Conservation (phyloP, 2,329 filamentous ascomycete genomes). For the Clarireedia monteithiana region DNA sequence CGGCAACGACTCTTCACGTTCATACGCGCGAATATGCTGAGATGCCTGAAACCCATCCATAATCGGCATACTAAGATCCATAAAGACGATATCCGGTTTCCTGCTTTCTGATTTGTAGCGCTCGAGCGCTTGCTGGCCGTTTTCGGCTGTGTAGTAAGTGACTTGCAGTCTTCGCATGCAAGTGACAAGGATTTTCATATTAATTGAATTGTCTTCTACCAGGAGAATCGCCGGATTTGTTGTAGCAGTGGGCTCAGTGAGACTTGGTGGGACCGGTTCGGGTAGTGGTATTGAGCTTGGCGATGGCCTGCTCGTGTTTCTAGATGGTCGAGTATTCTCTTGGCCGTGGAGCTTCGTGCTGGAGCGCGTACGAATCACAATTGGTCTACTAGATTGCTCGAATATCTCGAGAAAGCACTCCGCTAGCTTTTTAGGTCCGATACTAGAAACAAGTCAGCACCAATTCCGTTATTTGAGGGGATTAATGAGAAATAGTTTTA, state of each 20-base stretch:
- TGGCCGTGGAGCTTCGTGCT: no score
- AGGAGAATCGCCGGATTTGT: slow-evolving; percentile 6
- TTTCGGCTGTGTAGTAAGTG: slow-evolving; percentile 24
- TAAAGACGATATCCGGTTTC: slow-evolving; percentile 34
- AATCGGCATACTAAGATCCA: slow-evolving; percentile 48
- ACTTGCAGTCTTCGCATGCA: slow-evolving; percentile 11
- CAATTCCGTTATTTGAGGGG: background rate
- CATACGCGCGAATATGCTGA: slow-evolving; percentile 7
- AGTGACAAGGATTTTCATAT: slow-evolving; percentile 25
- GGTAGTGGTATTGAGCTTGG: background rate
- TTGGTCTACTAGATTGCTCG: background rate
- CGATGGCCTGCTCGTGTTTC: no score
- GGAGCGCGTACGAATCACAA: background rate
- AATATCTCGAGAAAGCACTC: slow-evolving; percentile 3
- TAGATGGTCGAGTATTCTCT: background rate
- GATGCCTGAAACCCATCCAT: slow-evolving; percentile 36
- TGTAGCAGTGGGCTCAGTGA: no score
- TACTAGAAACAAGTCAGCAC: background rate
- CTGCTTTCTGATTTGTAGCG: slow-evolving; percentile 1
- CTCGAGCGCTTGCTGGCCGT: slow-evolving; percentile 9
- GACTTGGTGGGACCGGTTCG: background rate
- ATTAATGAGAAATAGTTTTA: no score
- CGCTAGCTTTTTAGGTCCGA: slow-evolving; percentile 1
- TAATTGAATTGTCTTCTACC: slow-evolving; percentile 33
- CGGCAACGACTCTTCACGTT: background rate